phyloP scores from a whole-genome alignment of 2,329 filamentous ascomycete species.

The Penicillium digitatum region DNA sequence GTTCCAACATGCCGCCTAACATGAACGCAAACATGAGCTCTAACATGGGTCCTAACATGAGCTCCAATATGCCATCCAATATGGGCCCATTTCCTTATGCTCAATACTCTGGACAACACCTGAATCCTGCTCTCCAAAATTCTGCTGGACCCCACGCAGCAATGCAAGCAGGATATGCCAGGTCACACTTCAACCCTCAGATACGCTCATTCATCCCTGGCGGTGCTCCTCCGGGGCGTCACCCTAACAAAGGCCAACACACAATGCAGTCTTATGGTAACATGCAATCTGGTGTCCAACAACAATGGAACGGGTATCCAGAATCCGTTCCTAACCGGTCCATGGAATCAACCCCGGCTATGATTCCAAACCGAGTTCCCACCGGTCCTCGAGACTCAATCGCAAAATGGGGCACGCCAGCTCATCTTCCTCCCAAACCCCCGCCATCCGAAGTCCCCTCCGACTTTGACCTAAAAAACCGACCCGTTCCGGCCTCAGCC shows the following conservation, averaged over 20 bases:
- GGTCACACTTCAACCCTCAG: constrained; percentile 88
- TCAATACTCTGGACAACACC: constrained; percentile 64
- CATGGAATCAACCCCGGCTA: constrained; percentile 19
- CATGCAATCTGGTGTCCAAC: constrained; percentile 22
- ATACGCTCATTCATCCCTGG: constrained; percentile 85
- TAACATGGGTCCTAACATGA: constrained; percentile 34
- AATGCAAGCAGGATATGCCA: constrained; percentile 76
- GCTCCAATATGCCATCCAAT: constrained; percentile 45
- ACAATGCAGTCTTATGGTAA: constrained; percentile 27
- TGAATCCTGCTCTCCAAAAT: constrained; percentile 61
- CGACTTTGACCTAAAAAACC: constrained; percentile 40
- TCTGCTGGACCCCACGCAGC: constrained; percentile 75
- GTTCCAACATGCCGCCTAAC: constrained; percentile 32
- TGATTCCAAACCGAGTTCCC: constrained; percentile 19
- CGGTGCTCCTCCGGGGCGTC: constrained; percentile 37
- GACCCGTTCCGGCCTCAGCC: constrained; percentile 22
- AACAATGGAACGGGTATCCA: constrained; percentile 29
- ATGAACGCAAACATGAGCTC: constrained; percentile 43
- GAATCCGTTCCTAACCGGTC: constrained; percentile 22
- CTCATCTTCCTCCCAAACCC: constrained; percentile 49
- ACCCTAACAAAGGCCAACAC: constrained; percentile 33
- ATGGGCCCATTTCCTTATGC: constrained; percentile 67
- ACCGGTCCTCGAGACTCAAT: constrained; percentile 38
- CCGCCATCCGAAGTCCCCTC: constrained; percentile 47
- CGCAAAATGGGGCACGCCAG: constrained; percentile 50